Base-by-base conservation (phyloP, 2,329 filamentous ascomycete genomes). In the Paecilomyces fulvus region DNA sequence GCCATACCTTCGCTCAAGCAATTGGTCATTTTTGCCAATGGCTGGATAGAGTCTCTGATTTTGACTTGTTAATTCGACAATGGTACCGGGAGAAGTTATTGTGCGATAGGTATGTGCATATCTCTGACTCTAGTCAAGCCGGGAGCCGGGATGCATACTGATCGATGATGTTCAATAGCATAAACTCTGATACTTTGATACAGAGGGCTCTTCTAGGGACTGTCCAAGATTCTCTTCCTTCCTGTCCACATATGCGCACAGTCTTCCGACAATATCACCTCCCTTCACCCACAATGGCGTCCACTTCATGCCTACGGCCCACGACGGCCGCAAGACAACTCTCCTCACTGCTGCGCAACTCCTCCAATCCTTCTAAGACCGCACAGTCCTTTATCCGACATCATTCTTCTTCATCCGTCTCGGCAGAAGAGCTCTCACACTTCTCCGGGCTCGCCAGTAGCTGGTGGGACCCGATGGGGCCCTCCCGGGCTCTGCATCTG, bases 401-500 rank as follows among this genome's bases (percentile, higher is more conserved):
- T 9, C 69, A 72, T 58, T 70, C 70, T 49, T 70, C 72, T 49
- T 85, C 87, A 51, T 91, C 89, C 55, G 89, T 99, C 74, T 95
- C 95, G 66, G 83, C 89, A 54, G 83, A 87, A 63, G 92, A 99
- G 77, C 84, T 99, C 61, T 89, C 88, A 17, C 94, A 99, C 78
- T 99, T 99, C 82, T 91, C 91, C 68, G 85, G 85, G 60, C 89
- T 99, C 67, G 94, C 94, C 62, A 89, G 89, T 62, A 87, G 87
- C 66, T 99, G 94, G 94, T 99, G 94, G 94, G 92, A 97, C 74
- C 89, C 92, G 1, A 86, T 96, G 69, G 94, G 94, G 53, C 87
- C 92, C 6, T 96, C 91, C 3, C 85, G 92, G 43, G 85, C 96
- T 57, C 84, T 99, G 1, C 94, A 99, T 74, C 86, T 96, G 63